These are phyloP conservation scores for Lactarius hengduanensis DNA, from an alignment of 768 basidiomycete species.

Conservation along the genomic window DNA sequence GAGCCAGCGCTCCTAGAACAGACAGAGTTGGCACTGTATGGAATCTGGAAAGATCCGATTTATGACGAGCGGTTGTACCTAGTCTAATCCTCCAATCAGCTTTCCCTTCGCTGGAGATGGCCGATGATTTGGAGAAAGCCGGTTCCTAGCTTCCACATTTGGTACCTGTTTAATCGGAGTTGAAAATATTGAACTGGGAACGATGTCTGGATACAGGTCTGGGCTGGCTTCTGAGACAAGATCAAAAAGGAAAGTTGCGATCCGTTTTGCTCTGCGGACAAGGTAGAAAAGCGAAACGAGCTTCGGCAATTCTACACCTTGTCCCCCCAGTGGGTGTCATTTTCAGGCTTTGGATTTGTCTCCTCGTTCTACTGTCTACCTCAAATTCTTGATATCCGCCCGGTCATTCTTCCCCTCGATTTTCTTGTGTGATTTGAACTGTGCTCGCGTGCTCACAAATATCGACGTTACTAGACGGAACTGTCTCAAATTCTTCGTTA, in stretches of 20 bases:
- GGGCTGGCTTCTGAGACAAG: background rate
- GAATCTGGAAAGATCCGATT: background rate
- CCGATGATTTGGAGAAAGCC: background rate
- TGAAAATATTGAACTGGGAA: background rate
- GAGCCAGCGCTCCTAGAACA: background rate
- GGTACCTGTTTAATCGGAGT: background rate
- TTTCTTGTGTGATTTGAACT: background rate
- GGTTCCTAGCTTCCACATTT: background rate
- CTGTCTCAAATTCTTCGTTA: background rate
- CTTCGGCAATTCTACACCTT: background rate
- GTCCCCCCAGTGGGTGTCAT: background rate
- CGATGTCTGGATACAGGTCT: constrained; percentile 2
- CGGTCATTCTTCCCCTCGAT: background rate
- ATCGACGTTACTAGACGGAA: background rate
- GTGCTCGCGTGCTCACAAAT: background rate
- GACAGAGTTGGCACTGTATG: background rate
- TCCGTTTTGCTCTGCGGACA: background rate
- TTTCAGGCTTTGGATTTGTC: background rate
- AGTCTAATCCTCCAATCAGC: background rate
- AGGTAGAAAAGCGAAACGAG: background rate
- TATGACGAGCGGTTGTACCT: background rate
- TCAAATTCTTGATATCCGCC: background rate
- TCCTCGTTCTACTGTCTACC: background rate
- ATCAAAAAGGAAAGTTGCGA: background rate
- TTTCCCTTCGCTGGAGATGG: background rate